Conservation (phyloP, 352 stramenopile species). For the Phytopythium boreale region DNA sequence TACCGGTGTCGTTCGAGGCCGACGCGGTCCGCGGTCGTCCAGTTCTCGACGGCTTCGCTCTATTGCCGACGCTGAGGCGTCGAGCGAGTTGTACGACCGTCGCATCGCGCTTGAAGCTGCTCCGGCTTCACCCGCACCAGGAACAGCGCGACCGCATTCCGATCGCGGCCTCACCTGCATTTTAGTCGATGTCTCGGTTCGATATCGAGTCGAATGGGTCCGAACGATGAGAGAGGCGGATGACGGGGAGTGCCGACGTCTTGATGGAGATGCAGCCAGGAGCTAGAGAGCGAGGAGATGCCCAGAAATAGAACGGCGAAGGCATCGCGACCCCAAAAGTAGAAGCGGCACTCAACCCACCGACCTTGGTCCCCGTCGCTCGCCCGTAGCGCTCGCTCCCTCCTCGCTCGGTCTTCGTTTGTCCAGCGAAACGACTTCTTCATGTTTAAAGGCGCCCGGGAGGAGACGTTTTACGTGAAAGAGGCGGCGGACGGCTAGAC, state of each 20-base stretch:
- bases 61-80: not conserved
- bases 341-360: not conserved
- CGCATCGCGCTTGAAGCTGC: not conserved
- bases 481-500: not conserved
- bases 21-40: not conserved
- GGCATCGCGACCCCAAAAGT: not conserved
- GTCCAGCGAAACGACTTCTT: not conserved
- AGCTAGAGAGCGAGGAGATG: not conserved
- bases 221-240: not conserved
- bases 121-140: not conserved
- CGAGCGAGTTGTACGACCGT: not conserved
- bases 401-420: not conserved
- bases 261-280: not conserved
- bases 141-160: not conserved
- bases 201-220: not conserved
- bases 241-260: not conserved
- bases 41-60: not conserved
- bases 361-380: no score
- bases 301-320: not conserved
- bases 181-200: not conserved
- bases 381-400: no score
- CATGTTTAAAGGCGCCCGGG: not conserved
- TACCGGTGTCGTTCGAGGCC: not conserved
- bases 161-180: conserved; percentile 3
- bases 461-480: not conserved